Evolutionary conservation across 139 green algal species (phyloP).

Genomic region (Chlamydomonas incerta): DNA sequence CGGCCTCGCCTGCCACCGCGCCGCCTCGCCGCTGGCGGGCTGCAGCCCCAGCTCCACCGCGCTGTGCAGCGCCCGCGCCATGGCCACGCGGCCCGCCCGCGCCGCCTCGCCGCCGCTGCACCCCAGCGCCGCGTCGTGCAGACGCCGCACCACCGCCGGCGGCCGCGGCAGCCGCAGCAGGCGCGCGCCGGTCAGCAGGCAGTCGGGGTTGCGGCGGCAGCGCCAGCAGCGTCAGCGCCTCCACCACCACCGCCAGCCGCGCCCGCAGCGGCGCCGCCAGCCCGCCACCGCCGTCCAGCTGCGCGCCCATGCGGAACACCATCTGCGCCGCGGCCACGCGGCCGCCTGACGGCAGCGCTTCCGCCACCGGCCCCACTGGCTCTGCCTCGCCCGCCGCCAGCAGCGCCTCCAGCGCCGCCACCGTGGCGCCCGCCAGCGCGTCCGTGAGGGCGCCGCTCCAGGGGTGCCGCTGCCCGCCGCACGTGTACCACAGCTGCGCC

Average conservation of each 20-base stretch:
- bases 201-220: slow-evolving; percentile 11
- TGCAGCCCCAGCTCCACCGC: slow-evolving; percentile 5
- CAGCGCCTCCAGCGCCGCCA: background rate
- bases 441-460: background rate
- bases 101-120: background rate
- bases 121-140: slow-evolving; percentile 28
- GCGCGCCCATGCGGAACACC: slow-evolving; percentile 13
- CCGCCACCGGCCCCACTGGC: too few species aligned
- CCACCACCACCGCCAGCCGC: background rate
- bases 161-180: slow-evolving; percentile 10
- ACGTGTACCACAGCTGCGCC: slow-evolving; percentile 28
- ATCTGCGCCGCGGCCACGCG: background rate
- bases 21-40: background rate
- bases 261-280: background rate
- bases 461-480: background rate
- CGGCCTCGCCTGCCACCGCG: background rate
- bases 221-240: background rate
- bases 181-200: background rate
- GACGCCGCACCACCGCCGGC: background rate
- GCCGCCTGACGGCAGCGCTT: background rate
- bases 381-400: background rate
- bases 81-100: slow-evolving; percentile 9
- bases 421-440: background rate
- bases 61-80: slow-evolving; percentile 25
- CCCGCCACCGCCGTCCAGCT: background rate